Conservation (phyloP, 179 eudicot species). For the Amaranthus tricolor region DNA sequence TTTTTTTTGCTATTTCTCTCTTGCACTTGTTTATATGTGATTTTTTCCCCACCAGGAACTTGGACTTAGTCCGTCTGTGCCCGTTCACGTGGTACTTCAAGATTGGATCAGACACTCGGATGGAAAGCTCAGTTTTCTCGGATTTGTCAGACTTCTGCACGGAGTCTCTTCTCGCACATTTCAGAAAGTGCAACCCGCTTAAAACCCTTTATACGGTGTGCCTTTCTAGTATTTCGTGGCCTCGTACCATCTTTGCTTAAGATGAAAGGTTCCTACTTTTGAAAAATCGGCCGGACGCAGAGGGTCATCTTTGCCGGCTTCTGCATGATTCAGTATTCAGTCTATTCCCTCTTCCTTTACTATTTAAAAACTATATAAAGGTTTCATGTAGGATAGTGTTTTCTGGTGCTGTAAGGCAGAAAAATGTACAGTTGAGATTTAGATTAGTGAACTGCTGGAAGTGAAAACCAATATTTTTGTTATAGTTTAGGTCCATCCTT, state of each 20-base stretch:
- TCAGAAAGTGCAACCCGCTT: slow-evolving; percentile 54
- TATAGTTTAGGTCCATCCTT: slow-evolving; percentile 14
- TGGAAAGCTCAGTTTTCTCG: slow-evolving; percentile 84
- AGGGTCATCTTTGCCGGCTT: slow-evolving; percentile 16
- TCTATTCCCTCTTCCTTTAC: background rate
- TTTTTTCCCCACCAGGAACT: slow-evolving; percentile 50
- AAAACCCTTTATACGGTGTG: slow-evolving; percentile 3
- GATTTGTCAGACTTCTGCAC: slow-evolving; percentile 81
- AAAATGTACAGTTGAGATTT: slow-evolving; percentile 52
- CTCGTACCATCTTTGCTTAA: slow-evolving; percentile 25
- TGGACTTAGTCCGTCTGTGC: slow-evolving; percentile 82
- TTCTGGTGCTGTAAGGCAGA: slow-evolving; percentile 30
- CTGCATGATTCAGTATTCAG: background rate
- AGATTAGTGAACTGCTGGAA: slow-evolving; percentile 27
- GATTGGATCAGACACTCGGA: slow-evolving; percentile 84
- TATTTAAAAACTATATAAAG: slow-evolving; percentile 1
- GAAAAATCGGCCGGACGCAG: slow-evolving; percentile 7
- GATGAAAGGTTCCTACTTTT: slow-evolving; percentile 8
- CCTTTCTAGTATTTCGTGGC: background rate
- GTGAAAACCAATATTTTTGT: slow-evolving; percentile 14
- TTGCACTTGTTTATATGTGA: background rate
- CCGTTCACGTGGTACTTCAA: slow-evolving; percentile 82
- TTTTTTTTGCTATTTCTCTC: slow-evolving; percentile 1
- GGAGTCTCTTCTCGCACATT: slow-evolving; percentile 68
- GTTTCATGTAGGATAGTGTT: slow-evolving; percentile 19